Evolutionary conservation across 108 stramenopile species (phyloP).

Genomic region (Nitzschia sp.): DNA sequence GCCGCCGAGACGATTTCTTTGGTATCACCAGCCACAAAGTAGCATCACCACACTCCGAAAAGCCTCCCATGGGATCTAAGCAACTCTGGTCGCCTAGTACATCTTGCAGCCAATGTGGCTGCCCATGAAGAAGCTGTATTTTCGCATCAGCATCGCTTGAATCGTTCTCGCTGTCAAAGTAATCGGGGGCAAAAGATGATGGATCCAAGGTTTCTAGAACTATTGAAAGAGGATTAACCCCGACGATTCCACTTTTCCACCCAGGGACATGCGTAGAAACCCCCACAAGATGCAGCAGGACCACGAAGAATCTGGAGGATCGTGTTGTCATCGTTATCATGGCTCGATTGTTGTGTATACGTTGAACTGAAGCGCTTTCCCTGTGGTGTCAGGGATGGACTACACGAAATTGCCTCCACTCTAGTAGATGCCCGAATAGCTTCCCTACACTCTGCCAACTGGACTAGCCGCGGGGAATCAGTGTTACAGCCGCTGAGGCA

Average conservation of each 20-base stretch:
- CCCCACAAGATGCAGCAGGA: conserved; percentile 61
- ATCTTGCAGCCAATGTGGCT: conserved; percentile 78
- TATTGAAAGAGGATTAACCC: conserved; percentile 56
- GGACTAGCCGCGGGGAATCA: no score
- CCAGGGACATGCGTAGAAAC: conserved; percentile 38
- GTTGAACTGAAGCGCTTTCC: no score
- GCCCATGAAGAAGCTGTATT: conserved; percentile 1
- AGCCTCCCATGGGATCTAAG: conserved; percentile 63
- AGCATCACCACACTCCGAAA: conserved; percentile 81
- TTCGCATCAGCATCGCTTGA: background rate
- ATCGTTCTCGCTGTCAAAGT: background rate
- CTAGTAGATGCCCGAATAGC: no score
- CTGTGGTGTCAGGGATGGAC: no score
- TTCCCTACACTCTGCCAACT: no score
- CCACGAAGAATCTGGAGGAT: conserved; percentile 63
- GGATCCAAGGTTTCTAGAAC: conserved; percentile 42
- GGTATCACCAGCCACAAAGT: conserved; percentile 66
- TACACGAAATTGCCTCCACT: no score
- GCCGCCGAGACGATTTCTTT: conserved; percentile 17
- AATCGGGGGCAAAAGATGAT: background rate
- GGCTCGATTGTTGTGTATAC: no score
- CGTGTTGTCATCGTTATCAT: conserved; percentile 29
- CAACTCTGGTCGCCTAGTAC: conserved; percentile 50
- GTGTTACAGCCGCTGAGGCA: no score
- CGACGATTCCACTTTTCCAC: conserved; percentile 44